phyloP scores from a whole-genome alignment of 805 yeast species.

The Saccharomycopsis javanensis region DNA sequence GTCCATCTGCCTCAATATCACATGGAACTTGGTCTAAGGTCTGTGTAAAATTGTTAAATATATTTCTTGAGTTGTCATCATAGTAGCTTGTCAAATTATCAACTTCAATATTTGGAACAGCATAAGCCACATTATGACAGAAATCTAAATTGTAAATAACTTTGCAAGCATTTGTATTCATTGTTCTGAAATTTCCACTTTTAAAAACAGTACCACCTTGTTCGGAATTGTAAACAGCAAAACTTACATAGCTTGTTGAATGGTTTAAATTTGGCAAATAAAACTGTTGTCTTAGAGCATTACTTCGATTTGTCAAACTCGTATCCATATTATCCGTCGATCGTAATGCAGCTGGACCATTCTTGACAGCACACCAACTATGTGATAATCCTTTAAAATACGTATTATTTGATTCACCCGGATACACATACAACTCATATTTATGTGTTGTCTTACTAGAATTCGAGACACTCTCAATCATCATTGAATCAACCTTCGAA shows the following conservation, averaged over 20 bases:
- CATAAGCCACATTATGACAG: conserved; percentile 75
- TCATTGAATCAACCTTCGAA: conserved; percentile 21
- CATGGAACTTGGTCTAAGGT: conserved; percentile 74
- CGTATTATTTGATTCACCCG: conserved; percentile 28
- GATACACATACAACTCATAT: conserved; percentile 40
- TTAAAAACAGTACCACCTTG: conserved; percentile 61
- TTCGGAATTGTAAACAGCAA: conserved; percentile 31
- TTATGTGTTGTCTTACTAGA: conserved; percentile 20
- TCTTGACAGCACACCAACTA: conserved; percentile 65
- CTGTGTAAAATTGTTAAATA: conserved; percentile 58
- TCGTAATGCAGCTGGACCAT: conserved; percentile 36
- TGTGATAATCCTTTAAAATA: conserved; percentile 33
- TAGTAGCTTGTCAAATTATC: conserved; percentile 36
- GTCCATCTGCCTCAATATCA: conserved; percentile 51
- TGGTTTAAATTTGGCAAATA: conserved; percentile 49
- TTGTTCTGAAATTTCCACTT: conserved; percentile 47
- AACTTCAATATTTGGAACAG: conserved; percentile 54
- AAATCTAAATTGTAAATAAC: conserved; percentile 66
- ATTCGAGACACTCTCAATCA: conserved; percentile 14
- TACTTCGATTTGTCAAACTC: conserved; percentile 36
- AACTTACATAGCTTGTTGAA: conserved; percentile 56
- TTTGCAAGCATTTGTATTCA: conserved; percentile 50
- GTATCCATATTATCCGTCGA: conserved; percentile 26
- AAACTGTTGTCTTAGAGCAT: conserved; percentile 50
- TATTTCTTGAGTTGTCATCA: conserved; percentile 48